Conservation (phyloP, 257 asterid species). For the Lithospermum erythrorhizon region DNA sequence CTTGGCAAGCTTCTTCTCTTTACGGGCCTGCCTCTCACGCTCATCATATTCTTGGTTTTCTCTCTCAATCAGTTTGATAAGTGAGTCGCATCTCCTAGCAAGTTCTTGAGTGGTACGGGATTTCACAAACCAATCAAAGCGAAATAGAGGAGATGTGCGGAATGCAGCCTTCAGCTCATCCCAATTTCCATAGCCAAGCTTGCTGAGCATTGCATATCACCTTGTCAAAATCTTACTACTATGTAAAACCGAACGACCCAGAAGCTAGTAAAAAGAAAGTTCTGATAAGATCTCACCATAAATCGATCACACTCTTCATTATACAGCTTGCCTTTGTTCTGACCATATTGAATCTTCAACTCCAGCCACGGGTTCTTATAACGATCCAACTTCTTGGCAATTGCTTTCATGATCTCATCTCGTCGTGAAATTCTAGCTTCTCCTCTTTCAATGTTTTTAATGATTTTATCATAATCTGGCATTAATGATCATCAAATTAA, state of each 20-base stretch:
- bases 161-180: conserved; percentile 96
- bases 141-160: conserved; percentile 87
- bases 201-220: conserved; percentile 98
- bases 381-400: conserved; percentile 94
- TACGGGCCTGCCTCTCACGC: conserved; percentile 98
- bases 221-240: conserved; percentile 17
- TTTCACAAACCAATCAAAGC: conserved; percentile 98
- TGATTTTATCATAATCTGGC: conserved; percentile 92
- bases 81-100: conserved; percentile 97
- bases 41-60: conserved; percentile 97
- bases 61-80: conserved; percentile 78
- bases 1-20: conserved; percentile 90
- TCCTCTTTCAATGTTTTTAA: conserved; percentile 93
- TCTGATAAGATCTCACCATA: conserved; percentile 47
- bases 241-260: not conserved
- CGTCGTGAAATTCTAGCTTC: conserved; percentile 90
- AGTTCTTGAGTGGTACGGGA: conserved; percentile 97
- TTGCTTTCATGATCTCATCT: conserved; percentile 97
- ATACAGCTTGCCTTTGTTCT: conserved; percentile 96
- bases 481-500: not conserved
- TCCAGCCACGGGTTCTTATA: conserved; percentile 98
- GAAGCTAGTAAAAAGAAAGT: not conserved
- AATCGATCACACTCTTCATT: conserved; percentile 99
- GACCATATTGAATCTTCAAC: conserved; percentile 92
- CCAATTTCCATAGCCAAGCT: conserved; percentile 99